Conservation (phyloP, 306 rosid genomes). For the Geum urbanum region DNA sequence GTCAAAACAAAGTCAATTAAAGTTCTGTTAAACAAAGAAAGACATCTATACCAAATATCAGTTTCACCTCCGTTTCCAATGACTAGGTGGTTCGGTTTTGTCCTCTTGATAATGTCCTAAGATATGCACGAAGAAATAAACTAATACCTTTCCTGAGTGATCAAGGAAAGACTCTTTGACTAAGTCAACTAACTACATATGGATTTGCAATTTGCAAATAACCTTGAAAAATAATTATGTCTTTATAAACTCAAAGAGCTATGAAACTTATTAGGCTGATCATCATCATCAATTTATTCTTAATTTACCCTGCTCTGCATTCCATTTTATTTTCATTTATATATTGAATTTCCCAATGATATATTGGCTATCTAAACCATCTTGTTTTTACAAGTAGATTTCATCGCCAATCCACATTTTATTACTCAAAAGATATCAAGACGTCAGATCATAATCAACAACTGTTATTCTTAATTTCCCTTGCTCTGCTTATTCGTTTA, state of each 20-base stretch:
- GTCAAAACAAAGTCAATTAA: not conserved
- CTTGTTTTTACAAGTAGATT: not conserved
- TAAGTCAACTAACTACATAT: not conserved
- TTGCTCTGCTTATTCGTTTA: too few species aligned
- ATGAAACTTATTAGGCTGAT: not conserved
- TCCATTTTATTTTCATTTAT: not conserved
- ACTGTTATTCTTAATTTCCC: too few species aligned
- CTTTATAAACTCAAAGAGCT: too few species aligned
- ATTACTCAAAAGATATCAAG: not conserved
- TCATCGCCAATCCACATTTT: not conserved
- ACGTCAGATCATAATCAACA: too few species aligned
- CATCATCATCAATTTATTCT: not conserved
- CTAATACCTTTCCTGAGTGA: not conserved
- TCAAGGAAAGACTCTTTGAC: not conserved
- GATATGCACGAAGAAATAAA: not conserved
- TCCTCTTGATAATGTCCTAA: too few species aligned
- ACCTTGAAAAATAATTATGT: not conserved
- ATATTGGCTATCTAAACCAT: not conserved
- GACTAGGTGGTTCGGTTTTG: too few species aligned
- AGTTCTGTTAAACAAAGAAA: not conserved
- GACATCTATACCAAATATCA: not conserved
- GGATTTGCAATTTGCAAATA: not conserved
- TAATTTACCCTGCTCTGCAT: not conserved
- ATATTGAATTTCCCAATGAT: not conserved
- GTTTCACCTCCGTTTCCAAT: not conserved